These are phyloP conservation scores for Coemansia sp. DNA, from an alignment of 192 early-diverging fungal species.

Conservation along the genomic window DNA sequence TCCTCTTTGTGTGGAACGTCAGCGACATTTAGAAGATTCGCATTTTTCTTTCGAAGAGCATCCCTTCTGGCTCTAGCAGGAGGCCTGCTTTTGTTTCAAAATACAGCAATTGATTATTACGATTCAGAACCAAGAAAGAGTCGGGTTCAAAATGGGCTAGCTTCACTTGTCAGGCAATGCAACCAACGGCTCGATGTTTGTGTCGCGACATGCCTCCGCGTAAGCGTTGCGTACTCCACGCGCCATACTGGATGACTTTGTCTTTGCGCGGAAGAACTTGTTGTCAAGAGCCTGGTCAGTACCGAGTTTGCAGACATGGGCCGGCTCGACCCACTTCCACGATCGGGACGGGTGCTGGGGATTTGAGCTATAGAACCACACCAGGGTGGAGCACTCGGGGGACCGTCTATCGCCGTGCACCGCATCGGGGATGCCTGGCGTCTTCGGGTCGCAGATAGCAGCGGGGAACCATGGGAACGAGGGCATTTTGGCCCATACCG, in stretches of 20 bases:
- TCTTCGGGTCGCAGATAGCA: constrained; percentile 21
- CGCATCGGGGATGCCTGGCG: constrained; percentile 16
- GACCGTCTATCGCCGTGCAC: constrained; percentile 11
- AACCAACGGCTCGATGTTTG: constrained; percentile 8
- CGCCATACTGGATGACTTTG: constrained; percentile 17
- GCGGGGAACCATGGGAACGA: constrained; percentile 54
- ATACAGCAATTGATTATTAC: too few relatives aligned
- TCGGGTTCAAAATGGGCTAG: too few relatives aligned
- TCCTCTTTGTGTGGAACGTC: constrained; percentile 54
- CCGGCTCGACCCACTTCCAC: constrained; percentile 35
- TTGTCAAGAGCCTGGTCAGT: constrained; percentile 14
- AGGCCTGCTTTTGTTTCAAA: constrained; percentile 1
- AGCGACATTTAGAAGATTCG: constrained; percentile 27
- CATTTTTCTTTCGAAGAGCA: not conserved
- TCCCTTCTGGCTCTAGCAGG: not conserved
- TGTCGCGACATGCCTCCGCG: constrained; percentile 21
- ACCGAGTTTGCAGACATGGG: constrained; percentile 34
- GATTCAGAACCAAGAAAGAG: not conserved
- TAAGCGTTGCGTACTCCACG: constrained; percentile 31
- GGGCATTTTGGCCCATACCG: constrained; percentile 51
- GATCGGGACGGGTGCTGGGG: not conserved
- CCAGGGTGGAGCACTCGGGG: constrained; percentile 15
- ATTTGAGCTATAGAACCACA: constrained; percentile 32
- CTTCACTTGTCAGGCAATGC: not conserved
- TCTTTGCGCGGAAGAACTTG: constrained; percentile 24